phyloP scores from a whole-genome alignment of 1,284 basidiomycete species.

The Ustilago loliicola region DNA sequence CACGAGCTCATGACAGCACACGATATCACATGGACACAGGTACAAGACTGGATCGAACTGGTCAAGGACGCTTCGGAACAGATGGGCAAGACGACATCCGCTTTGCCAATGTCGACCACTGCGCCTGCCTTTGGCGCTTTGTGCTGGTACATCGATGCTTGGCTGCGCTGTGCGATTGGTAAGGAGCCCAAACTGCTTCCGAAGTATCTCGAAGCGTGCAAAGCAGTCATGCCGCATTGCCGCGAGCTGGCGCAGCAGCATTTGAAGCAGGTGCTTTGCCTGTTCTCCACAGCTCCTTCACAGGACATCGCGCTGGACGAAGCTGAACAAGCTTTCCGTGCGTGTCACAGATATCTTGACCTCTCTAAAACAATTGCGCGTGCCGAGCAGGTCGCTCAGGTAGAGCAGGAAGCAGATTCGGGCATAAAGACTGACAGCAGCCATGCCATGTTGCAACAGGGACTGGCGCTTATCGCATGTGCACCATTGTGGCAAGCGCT shows the following conservation, averaged over 20 bases:
- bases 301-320: conserved; percentile 34
- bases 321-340: conserved; percentile 30
- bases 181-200: conserved; percentile 34
- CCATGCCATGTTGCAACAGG: conserved; percentile 12
- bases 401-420: not conserved
- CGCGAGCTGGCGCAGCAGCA: conserved; percentile 20
- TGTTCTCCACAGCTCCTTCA: conserved; percentile 25
- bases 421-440: too few relatives aligned
- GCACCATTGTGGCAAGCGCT: conserved; percentile 28
- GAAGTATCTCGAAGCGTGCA: conserved; percentile 23
- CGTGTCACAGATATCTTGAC: conserved; percentile 34
- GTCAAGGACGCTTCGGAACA: conserved; percentile 21
- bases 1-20: conserved; percentile 87
- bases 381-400: conserved; percentile 6
- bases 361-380: conserved; percentile 5
- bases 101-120: not conserved
- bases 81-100: not conserved
- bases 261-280: conserved; percentile 16
- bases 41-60: conserved; percentile 77
- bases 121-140: conserved; percentile 33
- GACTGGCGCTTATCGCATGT: conserved; percentile 29
- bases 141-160: conserved; percentile 33
- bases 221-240: not conserved
- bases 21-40: conserved; percentile 89
- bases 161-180: conserved; percentile 31